Conservation (phyloP, 257 asterid genomes). For the Thymus quinquecostatus region DNA sequence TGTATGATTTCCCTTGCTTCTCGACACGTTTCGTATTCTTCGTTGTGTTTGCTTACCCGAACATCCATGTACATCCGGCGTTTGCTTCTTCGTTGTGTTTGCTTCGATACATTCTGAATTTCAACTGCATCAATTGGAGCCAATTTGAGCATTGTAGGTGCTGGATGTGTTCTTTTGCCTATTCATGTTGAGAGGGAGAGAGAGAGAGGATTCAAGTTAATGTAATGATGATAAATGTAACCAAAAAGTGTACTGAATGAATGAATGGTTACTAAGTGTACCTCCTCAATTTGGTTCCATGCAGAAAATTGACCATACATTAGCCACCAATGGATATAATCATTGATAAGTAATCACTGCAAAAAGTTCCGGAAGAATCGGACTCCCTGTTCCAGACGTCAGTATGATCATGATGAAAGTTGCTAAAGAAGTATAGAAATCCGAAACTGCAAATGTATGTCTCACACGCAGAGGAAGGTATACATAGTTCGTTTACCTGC, state of each 20-base stretch:
- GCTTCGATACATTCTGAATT: not conserved
- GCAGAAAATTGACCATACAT: conserved; percentile 3
- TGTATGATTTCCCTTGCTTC: conserved; percentile 13
- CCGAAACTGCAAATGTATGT: too few species aligned
- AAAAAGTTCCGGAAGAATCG: conserved; percentile 91
- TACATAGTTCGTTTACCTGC: conserved; percentile 51
- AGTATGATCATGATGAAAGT: conserved; percentile 1
- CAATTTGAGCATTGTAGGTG: conserved; percentile 9
- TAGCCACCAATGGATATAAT: not conserved
- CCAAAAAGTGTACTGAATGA: not conserved
- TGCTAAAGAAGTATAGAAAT: conserved; percentile 4
- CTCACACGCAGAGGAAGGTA: not conserved
- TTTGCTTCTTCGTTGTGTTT: not conserved
- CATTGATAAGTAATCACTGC: conserved; percentile 42
- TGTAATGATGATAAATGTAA: not conserved
- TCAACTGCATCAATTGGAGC: conserved; percentile 23
- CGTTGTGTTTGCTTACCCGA: not conserved
- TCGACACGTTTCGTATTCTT: not conserved
- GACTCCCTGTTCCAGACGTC: conserved; percentile 61
- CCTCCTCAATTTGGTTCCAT: conserved; percentile 18
- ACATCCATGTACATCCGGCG: not conserved
- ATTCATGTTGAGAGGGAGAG: not conserved
- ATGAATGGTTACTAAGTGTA: conserved; percentile 16
- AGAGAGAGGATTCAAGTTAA: not conserved
- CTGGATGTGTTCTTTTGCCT: conserved; percentile 14